These are phyloP conservation scores for Pseudogymnoascus sp. DNA, from an alignment of 2,329 filamentous ascomycete genomes.

Conservation along the genomic window DNA sequence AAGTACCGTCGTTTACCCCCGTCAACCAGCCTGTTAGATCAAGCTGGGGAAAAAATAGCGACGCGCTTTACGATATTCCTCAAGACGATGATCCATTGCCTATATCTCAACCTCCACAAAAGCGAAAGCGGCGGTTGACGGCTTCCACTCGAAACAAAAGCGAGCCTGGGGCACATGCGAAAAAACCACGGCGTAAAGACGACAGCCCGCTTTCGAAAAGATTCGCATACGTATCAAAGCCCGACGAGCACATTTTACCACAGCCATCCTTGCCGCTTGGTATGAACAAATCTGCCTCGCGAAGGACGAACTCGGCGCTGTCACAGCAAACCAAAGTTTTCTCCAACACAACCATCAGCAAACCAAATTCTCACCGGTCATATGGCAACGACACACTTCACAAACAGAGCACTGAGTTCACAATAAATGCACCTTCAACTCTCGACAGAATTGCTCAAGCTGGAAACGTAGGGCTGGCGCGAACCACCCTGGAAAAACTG, in stretches of 20 bases:
- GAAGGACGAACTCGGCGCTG: slow-evolving; percentile 8
- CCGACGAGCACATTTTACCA: background rate
- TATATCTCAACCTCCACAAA: background rate
- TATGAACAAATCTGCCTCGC: slow-evolving; percentile 13
- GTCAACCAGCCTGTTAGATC: slow-evolving; percentile 17
- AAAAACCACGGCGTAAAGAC: background rate
- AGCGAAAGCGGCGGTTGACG: slow-evolving; percentile 13
- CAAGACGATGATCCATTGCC: slow-evolving; percentile 7
- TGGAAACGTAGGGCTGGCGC: slow-evolving; percentile 14
- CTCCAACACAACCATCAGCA: slow-evolving; percentile 20
- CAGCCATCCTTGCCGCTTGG: slow-evolving; percentile 10
- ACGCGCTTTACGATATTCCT: slow-evolving; percentile 16
- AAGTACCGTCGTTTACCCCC: slow-evolving; percentile 4
- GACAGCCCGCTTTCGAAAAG: background rate
- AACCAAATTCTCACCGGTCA: slow-evolving; percentile 14
- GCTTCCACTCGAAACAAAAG: background rate
- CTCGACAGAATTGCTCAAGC: slow-evolving; percentile 20
- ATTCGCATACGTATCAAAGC: background rate
- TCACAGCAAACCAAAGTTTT: slow-evolving; percentile 18
- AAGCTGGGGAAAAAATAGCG: slow-evolving; percentile 9
- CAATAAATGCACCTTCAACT: slow-evolving; percentile 14
- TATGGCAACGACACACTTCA: background rate
- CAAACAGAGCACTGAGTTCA: background rate
- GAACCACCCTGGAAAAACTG: slow-evolving; percentile 26
- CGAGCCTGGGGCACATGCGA: background rate